Evolutionary conservation across 352 stramenopile genomes (phyloP).

Genomic region (Phytophthora hybrid): DNA sequence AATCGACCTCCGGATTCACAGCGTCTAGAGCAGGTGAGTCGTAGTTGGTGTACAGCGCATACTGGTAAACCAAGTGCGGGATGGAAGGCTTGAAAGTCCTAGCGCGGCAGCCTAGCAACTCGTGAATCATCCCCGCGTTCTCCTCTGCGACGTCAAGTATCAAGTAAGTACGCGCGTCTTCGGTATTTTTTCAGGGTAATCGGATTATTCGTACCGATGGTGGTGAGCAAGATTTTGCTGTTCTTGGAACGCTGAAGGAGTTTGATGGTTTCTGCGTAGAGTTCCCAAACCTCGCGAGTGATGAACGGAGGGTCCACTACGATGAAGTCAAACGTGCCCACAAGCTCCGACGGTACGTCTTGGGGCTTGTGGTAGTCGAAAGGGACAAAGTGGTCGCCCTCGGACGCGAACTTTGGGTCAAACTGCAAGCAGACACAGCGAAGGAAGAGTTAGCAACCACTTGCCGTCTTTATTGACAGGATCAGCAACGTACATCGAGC

Average conservation of each 20-base stretch:
- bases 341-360: constrained; percentile 60
- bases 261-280: constrained; percentile 79
- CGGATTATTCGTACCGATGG: constrained; percentile 71
- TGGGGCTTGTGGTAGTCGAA: constrained; percentile 93
- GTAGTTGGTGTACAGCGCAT: constrained; percentile 94
- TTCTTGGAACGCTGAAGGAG: constrained; percentile 65
- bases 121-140: constrained; percentile 87
- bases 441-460: constrained; percentile 2
- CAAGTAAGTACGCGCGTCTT: not conserved
- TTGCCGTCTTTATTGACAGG: not conserved
- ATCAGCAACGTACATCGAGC: constrained; percentile 82
- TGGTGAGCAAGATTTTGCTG: constrained; percentile 89
- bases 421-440: constrained; percentile 52
- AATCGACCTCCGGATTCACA: constrained; percentile 81
- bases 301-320: constrained; percentile 97
- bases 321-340: constrained; percentile 89
- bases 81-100: constrained; percentile 91
- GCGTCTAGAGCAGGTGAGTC: constrained; percentile 60
- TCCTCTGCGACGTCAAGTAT: constrained; percentile 59
- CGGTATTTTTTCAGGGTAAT: not conserved
- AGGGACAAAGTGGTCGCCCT: constrained; percentile 72
- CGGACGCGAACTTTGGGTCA: constrained; percentile 81
- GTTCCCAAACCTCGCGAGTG: constrained; percentile 92
- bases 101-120: constrained; percentile 80
- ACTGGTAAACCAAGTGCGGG: constrained; percentile 96